Evolutionary conservation across 2,329 filamentous ascomycete genomes (phyloP).

Genomic region (Sporothrix mexicana): DNA sequence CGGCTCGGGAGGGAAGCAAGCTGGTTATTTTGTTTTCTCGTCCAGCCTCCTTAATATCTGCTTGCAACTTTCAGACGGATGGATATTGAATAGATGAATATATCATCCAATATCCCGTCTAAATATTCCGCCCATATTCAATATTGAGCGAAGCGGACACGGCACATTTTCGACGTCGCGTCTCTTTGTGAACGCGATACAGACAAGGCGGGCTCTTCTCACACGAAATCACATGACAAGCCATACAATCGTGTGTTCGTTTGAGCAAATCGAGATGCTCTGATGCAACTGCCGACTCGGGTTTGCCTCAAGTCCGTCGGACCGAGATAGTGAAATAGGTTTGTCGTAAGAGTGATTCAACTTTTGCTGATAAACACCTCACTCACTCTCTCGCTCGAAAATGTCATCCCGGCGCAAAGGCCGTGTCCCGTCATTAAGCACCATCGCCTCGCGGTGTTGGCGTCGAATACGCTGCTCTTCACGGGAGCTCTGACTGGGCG

Average conservation of each 20-base stretch:
- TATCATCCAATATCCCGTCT: neutral
- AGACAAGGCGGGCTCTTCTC: neutral
- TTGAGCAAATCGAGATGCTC: too few relatives aligned
- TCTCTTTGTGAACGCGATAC: neutral
- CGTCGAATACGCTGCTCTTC: conserved; percentile 76
- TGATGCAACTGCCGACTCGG: neutral
- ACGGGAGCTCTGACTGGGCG: conserved; percentile 57
- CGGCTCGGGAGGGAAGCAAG: neutral
- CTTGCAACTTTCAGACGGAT: neutral
- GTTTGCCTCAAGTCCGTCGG: neutral
- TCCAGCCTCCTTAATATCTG: too few relatives aligned
- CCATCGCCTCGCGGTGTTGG: conserved; percentile 84
- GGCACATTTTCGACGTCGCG: neutral
- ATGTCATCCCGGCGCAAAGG: conserved; percentile 78
- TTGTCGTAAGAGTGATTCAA: neutral
- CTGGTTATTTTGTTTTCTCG: too few relatives aligned
- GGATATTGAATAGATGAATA: conserved; percentile 14
- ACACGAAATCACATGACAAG: conserved; percentile 4
- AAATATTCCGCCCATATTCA: neutral
- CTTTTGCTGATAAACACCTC: neutral
- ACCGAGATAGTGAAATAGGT: neutral
- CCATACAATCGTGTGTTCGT: neutral
- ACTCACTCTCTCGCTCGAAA: conserved; percentile 66
- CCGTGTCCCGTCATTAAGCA: conserved; percentile 82
- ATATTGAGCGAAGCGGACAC: neutral